A percentile compares a stretch with the other conserved stretches of the same genome.
phyloP scores from a whole-genome alignment of 1,284 basidiomycete genomes.

The Cryptococcus deneoformans region DNA sequence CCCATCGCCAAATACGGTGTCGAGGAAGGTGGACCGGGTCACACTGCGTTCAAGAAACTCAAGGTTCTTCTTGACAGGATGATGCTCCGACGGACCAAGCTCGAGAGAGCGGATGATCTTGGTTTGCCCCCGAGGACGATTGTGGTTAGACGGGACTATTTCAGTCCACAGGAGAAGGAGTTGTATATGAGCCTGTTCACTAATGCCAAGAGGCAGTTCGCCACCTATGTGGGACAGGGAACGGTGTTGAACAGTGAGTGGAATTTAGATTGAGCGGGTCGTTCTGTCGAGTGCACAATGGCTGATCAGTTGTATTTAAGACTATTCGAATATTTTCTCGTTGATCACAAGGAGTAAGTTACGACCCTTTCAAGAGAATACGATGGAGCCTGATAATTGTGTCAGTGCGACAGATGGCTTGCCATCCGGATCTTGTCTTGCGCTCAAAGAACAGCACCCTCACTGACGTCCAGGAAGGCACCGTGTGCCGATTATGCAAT shows the following conservation, averaged over 20 bases:
- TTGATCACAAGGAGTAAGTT: conserved; percentile 52
- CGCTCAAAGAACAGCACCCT: conserved; percentile 70
- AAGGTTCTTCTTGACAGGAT: conserved; percentile 85
- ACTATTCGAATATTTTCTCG: conserved; percentile 91
- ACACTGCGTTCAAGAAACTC: conserved; percentile 83
- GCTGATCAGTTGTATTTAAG: conserved; percentile 47
- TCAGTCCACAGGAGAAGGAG: conserved; percentile 96
- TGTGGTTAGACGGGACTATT: conserved; percentile 83
- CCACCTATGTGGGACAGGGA: conserved; percentile 84
- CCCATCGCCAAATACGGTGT: conserved; percentile 78
- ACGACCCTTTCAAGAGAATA: no score
- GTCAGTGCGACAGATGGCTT: conserved; percentile 87
- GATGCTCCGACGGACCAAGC: conserved; percentile 75
- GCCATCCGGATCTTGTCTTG: conserved; percentile 85
- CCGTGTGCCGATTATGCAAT: conserved; percentile 90
- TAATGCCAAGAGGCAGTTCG: conserved; percentile 88
- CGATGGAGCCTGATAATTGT: conserved; percentile 1
- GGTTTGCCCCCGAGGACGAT: conserved; percentile 95
- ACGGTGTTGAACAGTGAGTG: conserved; percentile 85
- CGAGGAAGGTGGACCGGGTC: conserved; percentile 66
- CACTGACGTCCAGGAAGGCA: conserved; percentile 61
- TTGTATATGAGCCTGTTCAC: conserved; percentile 90
- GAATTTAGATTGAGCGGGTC: neutral
- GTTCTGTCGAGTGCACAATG: neutral
- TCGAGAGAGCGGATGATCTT: conserved; percentile 95